A percentile compares a stretch with the other conserved stretches of the same genome.
Conservation (phyloP, 2,329 filamentous ascomycete genomes). For the Madurella fahalii region DNA sequence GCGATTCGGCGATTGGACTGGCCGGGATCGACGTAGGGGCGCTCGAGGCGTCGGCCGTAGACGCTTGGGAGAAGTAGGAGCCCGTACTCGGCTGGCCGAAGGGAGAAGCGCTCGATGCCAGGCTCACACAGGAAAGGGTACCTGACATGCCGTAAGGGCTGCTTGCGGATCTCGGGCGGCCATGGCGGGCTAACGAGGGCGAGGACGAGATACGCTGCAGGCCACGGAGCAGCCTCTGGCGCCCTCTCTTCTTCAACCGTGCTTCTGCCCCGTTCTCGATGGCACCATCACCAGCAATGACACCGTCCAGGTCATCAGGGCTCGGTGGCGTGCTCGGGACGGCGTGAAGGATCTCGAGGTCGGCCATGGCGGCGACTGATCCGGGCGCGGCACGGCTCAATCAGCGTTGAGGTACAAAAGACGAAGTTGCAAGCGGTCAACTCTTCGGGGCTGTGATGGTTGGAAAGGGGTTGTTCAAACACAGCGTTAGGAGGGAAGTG, state of each 20-base stretch:
- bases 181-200: slow-evolving; percentile 62
- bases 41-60: slow-evolving; percentile 31
- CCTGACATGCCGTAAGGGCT: slow-evolving; percentile 60
- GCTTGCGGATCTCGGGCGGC: slow-evolving; percentile 62
- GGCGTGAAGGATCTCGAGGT: slow-evolving; percentile 18
- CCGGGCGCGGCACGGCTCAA: not conserved
- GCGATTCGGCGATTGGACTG: slow-evolving; percentile 39
- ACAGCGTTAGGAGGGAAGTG: not conserved
- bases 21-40: slow-evolving; percentile 38
- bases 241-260: slow-evolving; percentile 46
- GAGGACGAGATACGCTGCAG: slow-evolving; percentile 81
- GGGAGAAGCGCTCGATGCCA: slow-evolving; percentile 43
- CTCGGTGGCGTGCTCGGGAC: slow-evolving; percentile 11
- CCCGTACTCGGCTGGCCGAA: slow-evolving; percentile 35
- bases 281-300: slow-evolving; percentile 2
- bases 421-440: not conserved
- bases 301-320: slow-evolving; percentile 10
- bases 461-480: not conserved
- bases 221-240: slow-evolving; percentile 66
- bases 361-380: slow-evolving; percentile 22
- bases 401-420: not conserved
- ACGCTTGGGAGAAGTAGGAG: slow-evolving; percentile 30
- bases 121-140: slow-evolving; percentile 52
- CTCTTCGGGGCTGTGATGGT: no score
- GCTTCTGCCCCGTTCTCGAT: slow-evolving; percentile 13